Evolutionary conservation across 1,139 yeast genomes (phyloP), one percentile per base, ranked within the genome.

Genomic region (Protomyces arabidopsidicola): DNA sequence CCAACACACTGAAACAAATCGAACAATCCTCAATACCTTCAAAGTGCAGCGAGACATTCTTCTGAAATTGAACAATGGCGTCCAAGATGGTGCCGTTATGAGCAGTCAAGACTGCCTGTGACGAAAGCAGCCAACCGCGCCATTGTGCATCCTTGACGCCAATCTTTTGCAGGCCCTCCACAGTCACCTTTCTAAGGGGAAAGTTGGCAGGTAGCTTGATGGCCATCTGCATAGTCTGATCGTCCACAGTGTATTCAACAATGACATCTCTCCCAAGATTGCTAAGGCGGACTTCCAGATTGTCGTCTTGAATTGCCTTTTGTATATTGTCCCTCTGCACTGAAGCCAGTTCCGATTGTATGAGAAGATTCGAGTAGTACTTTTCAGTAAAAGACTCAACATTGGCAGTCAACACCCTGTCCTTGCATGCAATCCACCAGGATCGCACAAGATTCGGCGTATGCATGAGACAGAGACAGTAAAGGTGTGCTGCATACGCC

Each of bases 11-110:
- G 73, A 91, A 93, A 75, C 99, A 93, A 72, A 93, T 90, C 4
- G 98, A 96, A 80, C 99, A 93, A 67, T 93, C 98, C 70, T 90
- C 97, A 69, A 90, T 90, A 0, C 97, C 97, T 50, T 75, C 76
- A 65, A 91, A 91, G 72, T 91, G 96, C 67, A 88, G 78, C 57
- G 84, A 81, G 52, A 90, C 93, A 72, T 90, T 90, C 70, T 83
- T 84, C 73, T 88, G 86, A 74, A 91, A 89, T 56, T 89, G 80
- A 68, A 88, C 91, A 64, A 95, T 79, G 1, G 97, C 88, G 66
- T 90, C 96, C 52, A 85, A 76, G 38, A 93, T 84, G 0, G 95
- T 86, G 10, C 96, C 97, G 71, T 88, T 88, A 72, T 84, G 83
- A 14, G 72, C 79, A 53, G 85, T 84, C 5, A 88, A 82, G 16